Conservation (phyloP, 1,284 basidiomycete genomes). For the Leccinum variabile region DNA sequence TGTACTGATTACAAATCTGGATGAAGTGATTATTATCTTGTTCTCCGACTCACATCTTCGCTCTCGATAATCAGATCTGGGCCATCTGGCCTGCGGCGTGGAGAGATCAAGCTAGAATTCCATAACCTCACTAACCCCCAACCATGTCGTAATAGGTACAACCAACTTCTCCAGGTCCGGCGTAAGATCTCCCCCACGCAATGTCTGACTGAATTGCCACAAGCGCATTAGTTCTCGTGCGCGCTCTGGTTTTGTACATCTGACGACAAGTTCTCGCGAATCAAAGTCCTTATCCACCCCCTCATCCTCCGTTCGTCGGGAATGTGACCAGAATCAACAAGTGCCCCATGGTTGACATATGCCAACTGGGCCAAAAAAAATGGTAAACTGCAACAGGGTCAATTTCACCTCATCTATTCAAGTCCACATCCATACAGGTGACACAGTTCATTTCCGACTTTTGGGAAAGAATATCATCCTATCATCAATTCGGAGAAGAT, state of each 20-base stretch:
- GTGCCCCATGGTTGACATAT: not conserved
- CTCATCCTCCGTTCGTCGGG: not conserved
- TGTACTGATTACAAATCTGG: not conserved
- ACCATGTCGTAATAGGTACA: not conserved
- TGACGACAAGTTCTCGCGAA: not conserved
- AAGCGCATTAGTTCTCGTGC: not conserved
- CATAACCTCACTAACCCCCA: not conserved
- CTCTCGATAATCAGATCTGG: too few species aligned
- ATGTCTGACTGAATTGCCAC: not conserved
- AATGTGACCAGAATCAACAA: not conserved
- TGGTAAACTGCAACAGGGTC: not conserved
- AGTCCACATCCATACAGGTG: too few species aligned
- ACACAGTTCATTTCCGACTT: not conserved
- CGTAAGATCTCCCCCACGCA: not conserved
- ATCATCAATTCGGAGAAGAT: too few species aligned
- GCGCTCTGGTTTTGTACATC: not conserved
- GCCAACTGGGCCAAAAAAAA: not conserved
- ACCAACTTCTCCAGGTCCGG: not conserved
- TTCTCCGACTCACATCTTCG: too few species aligned
- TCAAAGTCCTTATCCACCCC: not conserved
- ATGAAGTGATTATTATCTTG: too few species aligned
- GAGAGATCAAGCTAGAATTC: not conserved
- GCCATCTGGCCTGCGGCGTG: too few species aligned
- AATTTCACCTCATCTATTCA: not conserved
- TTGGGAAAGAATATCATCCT: slow-evolving; percentile 6